Evolutionary conservation across 768 basidiomycete genomes (phyloP), one percentile per base, ranked within the genome.

Genomic region (Pisolithus tinctorius): DNA sequence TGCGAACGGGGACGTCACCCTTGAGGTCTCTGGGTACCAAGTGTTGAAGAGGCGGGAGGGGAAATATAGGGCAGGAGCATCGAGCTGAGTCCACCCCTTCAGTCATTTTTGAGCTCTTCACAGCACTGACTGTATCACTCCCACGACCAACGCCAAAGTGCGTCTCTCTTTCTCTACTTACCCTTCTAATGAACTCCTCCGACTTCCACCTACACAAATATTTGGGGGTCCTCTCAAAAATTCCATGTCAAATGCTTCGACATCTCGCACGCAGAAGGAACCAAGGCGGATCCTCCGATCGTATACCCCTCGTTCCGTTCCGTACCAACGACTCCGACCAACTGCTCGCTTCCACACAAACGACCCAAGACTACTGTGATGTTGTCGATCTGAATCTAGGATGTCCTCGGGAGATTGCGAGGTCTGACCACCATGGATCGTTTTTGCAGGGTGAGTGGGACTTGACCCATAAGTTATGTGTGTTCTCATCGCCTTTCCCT

Each of bases 71-170:
- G 20, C 20, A 1, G 20, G 20, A 20, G 20, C 20, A 20, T 20
- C 20, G 20, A 20, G 20, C 20, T 20, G 20, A 20, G 20, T 20
- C 20, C 20, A 20, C 20, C 20, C 20, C 20, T 20, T 20, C 20
- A 20, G 20, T 20, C 20, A 20, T 20, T 20, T 20, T 20, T 20
- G 20, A 20, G 20, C 2, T 20, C 20, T 20, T 20, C 20, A 20
- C 20, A 20, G 20, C 20, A 20, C 20, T 20, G 20, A 20, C 20
- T 20, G 20, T 20, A 20, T 20, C 63, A 93, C 94, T 0, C 96
- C 96, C n/a, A 99, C 98, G 96, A 96, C 98, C 60, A 91, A 95
- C 56, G 91, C 93, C 54, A 93, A 89, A 72, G 86, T 86, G 45
- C 26, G 61, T 52, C 42, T 36, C 10, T 4, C 23, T 13, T 20